Evolutionary conservation across 305 asterid species (phyloP).

Genomic region (Fraxinus greggii): DNA sequence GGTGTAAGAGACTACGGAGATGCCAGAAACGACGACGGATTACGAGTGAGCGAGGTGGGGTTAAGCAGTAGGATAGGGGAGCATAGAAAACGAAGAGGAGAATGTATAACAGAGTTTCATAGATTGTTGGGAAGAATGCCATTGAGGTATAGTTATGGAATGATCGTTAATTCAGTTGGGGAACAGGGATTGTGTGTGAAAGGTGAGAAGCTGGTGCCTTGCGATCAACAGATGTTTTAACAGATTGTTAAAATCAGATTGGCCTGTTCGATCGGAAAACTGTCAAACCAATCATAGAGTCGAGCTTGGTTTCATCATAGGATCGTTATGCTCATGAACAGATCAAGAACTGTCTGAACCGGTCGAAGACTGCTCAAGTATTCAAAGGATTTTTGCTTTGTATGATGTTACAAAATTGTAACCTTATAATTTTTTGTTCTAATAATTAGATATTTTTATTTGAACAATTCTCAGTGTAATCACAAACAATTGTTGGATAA

Average conservation of each 20-base stretch:
- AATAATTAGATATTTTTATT: background rate
- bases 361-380: background rate
- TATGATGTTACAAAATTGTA: background rate
- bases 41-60: constrained; percentile 62
- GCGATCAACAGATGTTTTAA: constrained; percentile 58
- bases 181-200: constrained; percentile 82
- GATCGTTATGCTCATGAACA: background rate
- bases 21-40: constrained; percentile 63
- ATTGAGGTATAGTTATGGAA: constrained; percentile 71
- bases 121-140: constrained; percentile 67
- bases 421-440: background rate
- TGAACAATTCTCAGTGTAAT: background rate
- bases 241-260: background rate
- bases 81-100: constrained; percentile 84
- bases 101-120: constrained; percentile 71
- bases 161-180: constrained; percentile 61
- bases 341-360: background rate
- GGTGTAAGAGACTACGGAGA: constrained; percentile 85
- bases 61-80: constrained; percentile 72
- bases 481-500: background rate
- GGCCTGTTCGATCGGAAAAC: background rate
- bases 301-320: background rate
- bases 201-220: constrained; percentile 57
- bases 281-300: background rate
- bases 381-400: background rate